Base-by-base conservation (phyloP, 1,139 yeast genomes). In the Yamadazyma sp. region DNA sequence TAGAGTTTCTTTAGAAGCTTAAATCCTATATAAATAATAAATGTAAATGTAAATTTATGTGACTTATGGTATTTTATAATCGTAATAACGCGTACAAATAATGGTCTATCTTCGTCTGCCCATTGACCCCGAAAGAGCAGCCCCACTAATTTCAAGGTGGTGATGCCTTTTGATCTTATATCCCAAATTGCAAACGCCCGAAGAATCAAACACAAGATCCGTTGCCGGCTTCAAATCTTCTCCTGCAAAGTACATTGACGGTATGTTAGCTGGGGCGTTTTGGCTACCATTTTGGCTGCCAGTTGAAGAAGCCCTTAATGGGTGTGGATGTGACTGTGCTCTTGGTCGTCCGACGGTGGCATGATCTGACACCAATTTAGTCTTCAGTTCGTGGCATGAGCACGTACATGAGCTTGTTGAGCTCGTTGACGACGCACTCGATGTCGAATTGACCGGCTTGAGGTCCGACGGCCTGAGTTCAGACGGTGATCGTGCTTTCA, bases 1-100 rank as follows among this genome's bases (percentile, higher is more conserved):
- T 73, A 92, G 96, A 82, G 89, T 90, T 73, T 79, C 95, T 72
- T 85, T 89, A 73, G 95, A 88, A 82, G 97, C 97, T 78, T 89
- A 86, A 80, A 56, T 35, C 23, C n/a, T 14, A 31, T 30, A 31
- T 38, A 38, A 31, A 41, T 41, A 41, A 41, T 43, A 41, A 42
- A 43, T 40, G 42, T 41, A 43, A 42, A 44, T 41, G 46, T 42
- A 42, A 39, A 35, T 37, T 39, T 34, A 35, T 40, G 42, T 39
- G 33, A 34, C n/a, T n/a, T n/a, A n/a, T n/a, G n/a, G n/a, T n/a
- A n/a, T 10, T 8, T 9, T 27, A 16, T 29, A 16, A 6, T 18
- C 21, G 21, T 29, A n/a, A 17, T 29, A 22, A 22, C 38, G n/a
- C n/a, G n/a, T n/a, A n/a, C n/a, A n/a, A n/a, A n/a, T n/a, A n/a